Evolutionary conservation across 73 alveolate species (phyloP), one percentile per base, ranked within the genome.

Genomic region (Paramecium sexaurelia): DNA sequence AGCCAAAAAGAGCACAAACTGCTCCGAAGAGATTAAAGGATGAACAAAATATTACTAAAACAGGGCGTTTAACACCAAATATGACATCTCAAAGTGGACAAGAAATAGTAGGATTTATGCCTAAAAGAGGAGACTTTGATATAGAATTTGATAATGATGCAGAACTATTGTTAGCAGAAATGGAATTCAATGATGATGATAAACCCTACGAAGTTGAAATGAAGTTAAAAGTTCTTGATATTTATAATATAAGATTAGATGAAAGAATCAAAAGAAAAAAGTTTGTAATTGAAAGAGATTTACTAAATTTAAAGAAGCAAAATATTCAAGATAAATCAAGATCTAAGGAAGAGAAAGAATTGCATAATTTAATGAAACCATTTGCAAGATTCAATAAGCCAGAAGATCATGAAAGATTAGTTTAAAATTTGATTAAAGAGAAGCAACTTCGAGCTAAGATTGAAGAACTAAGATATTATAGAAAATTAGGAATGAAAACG

Each of bases 51-150:
- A 61, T 47, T 24, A 85, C 92, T 32, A 92, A 92, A 47, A 86
- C 95, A 7, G 88, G 96, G 9, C 83, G 98, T 73, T 86, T 69
- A 86, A 75, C 95, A 66, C 83, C 91, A 27, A 91, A 92, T 88
- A 90, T 91, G 41, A 85, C 93, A 11, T 93, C 92, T 17, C 82
- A 94, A 3, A 88, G 69, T 68, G 98, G 97, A 7, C 92, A 93
- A 2, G 98, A 97, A 73, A 93, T 97, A 56, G 98, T 98, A 47
- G 99, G 99, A 6, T 98, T 95, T 94, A 89, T 98, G 96, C 99
- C 99, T 22, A 96, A 96, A 85, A 93, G 99, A 96, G 97, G 98
- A 24, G 99, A 98, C 87, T 98, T 98, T 85, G 99, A 98, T 41
- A 87, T 94, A 5, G 99, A 98, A 92, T 98, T 96, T 92, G 99